Evolutionary conservation across 2,329 filamentous ascomycete species (phyloP).

Genomic region (Cercospora sp.): DNA sequence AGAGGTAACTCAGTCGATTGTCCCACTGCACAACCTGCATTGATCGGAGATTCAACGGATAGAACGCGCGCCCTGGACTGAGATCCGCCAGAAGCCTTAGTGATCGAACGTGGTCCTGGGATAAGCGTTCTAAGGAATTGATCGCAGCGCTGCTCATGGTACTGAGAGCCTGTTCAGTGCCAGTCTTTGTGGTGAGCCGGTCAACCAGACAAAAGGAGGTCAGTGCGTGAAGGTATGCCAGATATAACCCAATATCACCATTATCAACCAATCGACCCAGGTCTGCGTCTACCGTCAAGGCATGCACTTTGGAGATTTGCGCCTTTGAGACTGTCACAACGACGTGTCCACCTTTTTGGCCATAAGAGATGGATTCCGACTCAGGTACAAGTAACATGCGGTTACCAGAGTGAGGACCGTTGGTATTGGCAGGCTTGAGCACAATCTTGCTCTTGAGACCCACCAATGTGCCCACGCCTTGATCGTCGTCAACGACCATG

Average conservation of each 20-base stretch:
- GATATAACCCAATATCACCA: constrained; percentile 42
- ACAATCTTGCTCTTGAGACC: constrained; percentile 62
- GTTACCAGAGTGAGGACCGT: constrained; percentile 39
- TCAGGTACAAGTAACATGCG: constrained; percentile 54
- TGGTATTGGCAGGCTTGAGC: constrained; percentile 34
- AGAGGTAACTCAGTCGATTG: constrained; percentile 39
- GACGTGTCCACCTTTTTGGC: constrained; percentile 49
- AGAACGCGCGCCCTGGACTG: constrained; percentile 45
- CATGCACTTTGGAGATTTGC: constrained; percentile 53
- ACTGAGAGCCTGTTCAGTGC: constrained; percentile 56
- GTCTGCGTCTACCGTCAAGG: constrained; percentile 58
- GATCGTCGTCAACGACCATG: constrained; percentile 48
- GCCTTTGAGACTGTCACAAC: constrained; percentile 39
- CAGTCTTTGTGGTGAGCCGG: constrained; percentile 59
- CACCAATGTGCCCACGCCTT: constrained; percentile 62
- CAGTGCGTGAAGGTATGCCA: constrained; percentile 59
- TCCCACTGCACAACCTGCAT: constrained; percentile 53
- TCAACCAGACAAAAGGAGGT: constrained; percentile 63
- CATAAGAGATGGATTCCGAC: constrained; percentile 31
- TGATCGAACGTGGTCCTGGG: constrained; percentile 21
- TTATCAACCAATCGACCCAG: constrained; percentile 61
- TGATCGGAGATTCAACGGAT: constrained; percentile 44
- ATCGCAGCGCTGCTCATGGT: constrained; percentile 29
- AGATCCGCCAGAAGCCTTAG: constrained; percentile 37
- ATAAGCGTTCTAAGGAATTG: constrained; percentile 31